Base-by-base conservation (phyloP, 306 rosid genomes). In the Astragalus membranaceus region DNA sequence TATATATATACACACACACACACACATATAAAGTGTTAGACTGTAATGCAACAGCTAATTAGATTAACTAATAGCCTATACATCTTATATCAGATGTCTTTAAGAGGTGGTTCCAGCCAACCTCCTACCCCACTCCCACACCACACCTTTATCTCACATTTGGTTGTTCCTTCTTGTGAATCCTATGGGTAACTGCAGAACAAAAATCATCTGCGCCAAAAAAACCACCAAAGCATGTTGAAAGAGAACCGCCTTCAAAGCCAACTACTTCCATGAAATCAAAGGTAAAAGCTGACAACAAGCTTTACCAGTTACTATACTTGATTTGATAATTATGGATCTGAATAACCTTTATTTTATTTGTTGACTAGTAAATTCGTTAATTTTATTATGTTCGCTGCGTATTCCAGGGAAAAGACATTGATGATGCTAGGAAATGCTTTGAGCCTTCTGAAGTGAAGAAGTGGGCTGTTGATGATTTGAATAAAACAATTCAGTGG, bases 391-490 rank as follows among this genome's bases (percentile, higher is more conserved):
- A 10, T 70, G 30, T 68, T 36, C 67, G 66, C 43, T 74, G 68
- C 70, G 8, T 83, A 63, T 63, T 74, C 54, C 87, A 81, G 92
- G 79, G 80, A 55, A 82, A 72, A 84, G 85, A 56, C 60, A 49
- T 17, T 43, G 69, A 66, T 37, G 33, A 76, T 43, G 64, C 80
- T 29, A 33, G 70, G 49, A 81, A 84, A 78, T 74, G 57, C 68
- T 84, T 90, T 78, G 75, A 88, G 54, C 85, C 86, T 72, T 84
- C 81, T 51, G 74, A 83, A 81, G 87, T 88, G 71, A 91, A 85
- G 87, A 84, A 75, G 74, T 94, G 99, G 97, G 95, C 92, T 39
- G 39, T 74, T 39, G 74, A 84, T 39, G 99, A 94, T 81, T 80
- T 91, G 76, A 80, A 79, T 54, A 87, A 69, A 64, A 94, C 96